Conservation (phyloP, 176 grass and related monocot species). For the Hsuehochloa calcarea region DNA sequence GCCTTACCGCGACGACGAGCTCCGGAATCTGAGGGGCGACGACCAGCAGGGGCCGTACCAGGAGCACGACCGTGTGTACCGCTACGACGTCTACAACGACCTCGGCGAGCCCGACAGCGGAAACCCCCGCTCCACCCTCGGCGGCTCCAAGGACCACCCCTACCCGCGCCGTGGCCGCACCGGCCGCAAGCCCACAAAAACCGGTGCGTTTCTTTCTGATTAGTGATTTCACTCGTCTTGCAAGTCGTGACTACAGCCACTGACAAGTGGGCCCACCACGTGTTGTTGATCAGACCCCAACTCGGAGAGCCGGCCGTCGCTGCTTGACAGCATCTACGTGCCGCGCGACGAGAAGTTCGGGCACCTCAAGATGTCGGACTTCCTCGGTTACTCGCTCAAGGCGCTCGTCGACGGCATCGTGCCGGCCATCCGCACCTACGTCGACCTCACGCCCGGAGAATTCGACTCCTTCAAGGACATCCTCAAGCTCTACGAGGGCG, state of each 20-base stretch:
- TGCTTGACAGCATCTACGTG: conserved; percentile 58
- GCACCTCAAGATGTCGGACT: conserved; percentile 62
- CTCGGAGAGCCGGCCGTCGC: conserved; percentile 49
- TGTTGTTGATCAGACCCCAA: conserved; percentile 26
- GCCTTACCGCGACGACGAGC: conserved; percentile 49
- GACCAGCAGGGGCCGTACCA: conserved; percentile 10
- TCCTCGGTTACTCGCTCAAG: conserved; percentile 57
- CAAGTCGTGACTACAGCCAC: neutral
- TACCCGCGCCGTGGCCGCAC: conserved; percentile 53
- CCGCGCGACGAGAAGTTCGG: conserved; percentile 73
- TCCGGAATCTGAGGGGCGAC: conserved; percentile 39
- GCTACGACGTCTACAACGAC: conserved; percentile 51
- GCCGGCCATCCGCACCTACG: conserved; percentile 45
- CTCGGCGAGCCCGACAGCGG: conserved; percentile 39
- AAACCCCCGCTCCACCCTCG: conserved; percentile 30
- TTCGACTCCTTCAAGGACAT: conserved; percentile 73
- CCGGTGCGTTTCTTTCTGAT: neutral
- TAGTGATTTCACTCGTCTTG: neutral
- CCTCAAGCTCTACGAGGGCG: conserved; percentile 53
- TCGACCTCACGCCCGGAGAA: conserved; percentile 35
- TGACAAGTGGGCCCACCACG: neutral
- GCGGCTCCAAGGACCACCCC: conserved; percentile 29
- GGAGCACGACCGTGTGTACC: conserved; percentile 45
- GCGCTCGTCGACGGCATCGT: conserved; percentile 35
- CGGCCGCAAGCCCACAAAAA: conserved; percentile 14